These are phyloP conservation scores for Xylariaceae sp. DNA, from an alignment of 2,329 filamentous ascomycete species.

Conservation along the genomic window DNA sequence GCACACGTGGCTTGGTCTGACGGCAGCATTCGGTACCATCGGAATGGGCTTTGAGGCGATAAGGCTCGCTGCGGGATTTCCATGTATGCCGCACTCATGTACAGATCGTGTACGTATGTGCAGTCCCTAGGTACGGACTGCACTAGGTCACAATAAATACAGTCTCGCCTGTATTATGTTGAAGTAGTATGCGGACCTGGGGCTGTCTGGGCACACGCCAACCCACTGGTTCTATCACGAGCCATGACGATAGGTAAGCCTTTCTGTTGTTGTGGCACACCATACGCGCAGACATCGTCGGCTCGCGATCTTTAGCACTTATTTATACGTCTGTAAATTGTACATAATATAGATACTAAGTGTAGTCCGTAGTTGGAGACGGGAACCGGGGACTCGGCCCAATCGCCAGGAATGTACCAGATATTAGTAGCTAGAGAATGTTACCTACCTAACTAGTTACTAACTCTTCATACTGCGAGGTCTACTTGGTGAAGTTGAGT, in stretches of 20 bases:
- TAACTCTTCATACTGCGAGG: no score
- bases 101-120: no score
- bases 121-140: no score
- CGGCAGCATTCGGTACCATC: constrained; percentile 15
- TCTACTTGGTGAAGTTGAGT: no score
- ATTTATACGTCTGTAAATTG: no score
- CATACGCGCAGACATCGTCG: neutral
- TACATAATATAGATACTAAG: no score
- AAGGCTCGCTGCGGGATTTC: constrained; percentile 16
- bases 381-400: no score
- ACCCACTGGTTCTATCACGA: neutral
- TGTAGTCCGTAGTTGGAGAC: no score
- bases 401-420: no score
- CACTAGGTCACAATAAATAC: no score
- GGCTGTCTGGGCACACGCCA: neutral
- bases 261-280: neutral
- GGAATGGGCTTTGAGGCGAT: constrained; percentile 1
- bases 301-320: neutral
- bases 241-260: neutral
- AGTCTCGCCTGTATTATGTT: neutral
- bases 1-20: constrained; percentile 16
- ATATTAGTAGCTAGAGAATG: no score
- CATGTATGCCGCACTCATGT: neutral
- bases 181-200: neutral
- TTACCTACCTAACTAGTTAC: no score